Percentiles rank a stretch among this genome's conserved stretches.
Conservation (phyloP, 2,329 filamentous ascomycete genomes). For the Colletotrichum tofieldiae region DNA sequence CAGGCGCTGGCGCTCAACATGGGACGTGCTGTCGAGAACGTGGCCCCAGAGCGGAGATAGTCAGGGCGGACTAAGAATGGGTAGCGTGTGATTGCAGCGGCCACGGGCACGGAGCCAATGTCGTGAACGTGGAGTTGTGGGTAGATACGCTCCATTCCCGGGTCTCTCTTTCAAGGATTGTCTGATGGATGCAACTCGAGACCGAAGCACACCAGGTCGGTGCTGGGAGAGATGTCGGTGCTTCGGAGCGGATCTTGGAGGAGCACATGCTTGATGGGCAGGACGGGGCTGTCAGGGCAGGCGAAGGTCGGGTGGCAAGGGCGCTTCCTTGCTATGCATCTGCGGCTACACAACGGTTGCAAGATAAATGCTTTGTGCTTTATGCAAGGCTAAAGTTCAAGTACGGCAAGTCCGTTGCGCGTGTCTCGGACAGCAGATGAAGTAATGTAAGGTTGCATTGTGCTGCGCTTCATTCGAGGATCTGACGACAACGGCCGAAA, state of each 20-base stretch:
- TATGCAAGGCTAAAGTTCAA: slow-evolving; percentile 26
- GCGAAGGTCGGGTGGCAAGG: slow-evolving; percentile 27
- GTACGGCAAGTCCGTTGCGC: slow-evolving; percentile 5
- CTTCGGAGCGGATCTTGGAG: slow-evolving; percentile 37
- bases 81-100: slow-evolving; percentile 41
- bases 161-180: slow-evolving; percentile 26
- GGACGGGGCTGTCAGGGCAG: slow-evolving; percentile 27
- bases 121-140: slow-evolving; percentile 38
- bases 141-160: slow-evolving; percentile 21
- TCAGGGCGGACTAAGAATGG: slow-evolving; percentile 32
- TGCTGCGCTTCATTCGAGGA: background rate
- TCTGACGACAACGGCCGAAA: slow-evolving; percentile 17
- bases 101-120: slow-evolving; percentile 36
- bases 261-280: slow-evolving; percentile 32
- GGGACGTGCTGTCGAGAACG: slow-evolving; percentile 42
- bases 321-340: slow-evolving; percentile 21
- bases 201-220: slow-evolving; percentile 19
- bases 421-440: slow-evolving; percentile 4
- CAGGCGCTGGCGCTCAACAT: slow-evolving; percentile 32
- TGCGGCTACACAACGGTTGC: slow-evolving; percentile 16
- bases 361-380: slow-evolving; percentile 20
- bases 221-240: slow-evolving; percentile 29
- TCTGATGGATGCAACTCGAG: slow-evolving; percentile 40
- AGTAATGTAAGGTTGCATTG: slow-evolving; percentile 12
- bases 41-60: slow-evolving; percentile 38